Base-by-base conservation (phyloP, 441 rosid species). In the Euphorbia schlechtendalii region DNA sequence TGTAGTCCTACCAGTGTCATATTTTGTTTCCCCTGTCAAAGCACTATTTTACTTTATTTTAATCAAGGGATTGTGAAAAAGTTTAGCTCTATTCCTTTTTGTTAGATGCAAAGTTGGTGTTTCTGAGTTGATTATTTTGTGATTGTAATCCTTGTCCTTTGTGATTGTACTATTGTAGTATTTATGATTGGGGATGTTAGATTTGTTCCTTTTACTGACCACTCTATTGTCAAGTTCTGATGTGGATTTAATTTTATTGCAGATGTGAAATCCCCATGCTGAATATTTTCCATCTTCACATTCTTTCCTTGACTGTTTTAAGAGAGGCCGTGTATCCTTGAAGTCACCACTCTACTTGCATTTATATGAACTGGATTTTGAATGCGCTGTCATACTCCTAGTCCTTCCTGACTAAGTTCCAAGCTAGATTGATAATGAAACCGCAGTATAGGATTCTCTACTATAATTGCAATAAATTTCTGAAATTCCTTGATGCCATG, bases 261-360 rank as follows among this genome's bases (percentile, higher is more conserved):
- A 88, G 96, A 62, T 76, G 63, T 57, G 84, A 73, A 34, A 72
- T 76, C 70, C 78, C 80, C 40, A 70, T 83, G 73, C 78, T 63
- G 71, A 73, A 74, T 66, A 62, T 82, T 52, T 84, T 82, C 59
- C 76, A 75, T 81, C 90, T 86, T 70, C 96, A 88, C 70, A 69
- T 81, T 71, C 86, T 83, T 68, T 84, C 86, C 64, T 69, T 84
- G 78, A 84, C 79, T 67, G 92, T 88, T 77, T 81, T 88, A 56
- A 80, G 87, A 65, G 96, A 88, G 81, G 92, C 96, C 64, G 75
- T 78, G 96, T 88, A 88, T 88, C 96, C 90, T 83, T 73, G 17
- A 32, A 65, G 48, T 45, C 34, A 34, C 55, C 51, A 54, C 32
- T 24, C 34, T 8, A 36, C 9, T 36, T 36, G 4, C 5, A 36